These are phyloP conservation scores for Russula griseocarnosa DNA, from an alignment of 768 basidiomycete species.

Conservation along the genomic window DNA sequence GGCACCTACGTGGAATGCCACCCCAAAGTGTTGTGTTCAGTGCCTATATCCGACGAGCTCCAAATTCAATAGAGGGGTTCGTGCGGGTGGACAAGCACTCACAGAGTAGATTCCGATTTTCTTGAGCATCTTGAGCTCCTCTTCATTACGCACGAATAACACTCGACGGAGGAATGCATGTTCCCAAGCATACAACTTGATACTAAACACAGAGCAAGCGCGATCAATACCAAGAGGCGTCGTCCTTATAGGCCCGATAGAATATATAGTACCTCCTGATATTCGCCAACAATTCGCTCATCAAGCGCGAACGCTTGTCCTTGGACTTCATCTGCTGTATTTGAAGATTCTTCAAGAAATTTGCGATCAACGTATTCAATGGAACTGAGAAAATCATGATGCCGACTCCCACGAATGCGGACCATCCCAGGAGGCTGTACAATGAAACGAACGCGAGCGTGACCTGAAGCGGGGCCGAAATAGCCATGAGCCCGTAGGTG, in stretches of 20 bases:
- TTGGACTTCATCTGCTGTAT: constrained; percentile 91
- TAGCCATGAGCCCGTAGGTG: constrained; percentile 75
- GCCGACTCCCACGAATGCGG: constrained; percentile 83
- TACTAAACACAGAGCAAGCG: constrained; percentile 41
- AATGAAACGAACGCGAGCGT: constrained; percentile 84
- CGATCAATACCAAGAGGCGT: background rate
- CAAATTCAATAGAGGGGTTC: background rate
- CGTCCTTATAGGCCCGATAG: no score
- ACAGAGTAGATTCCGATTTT: constrained; percentile 78
- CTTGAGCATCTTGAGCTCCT: constrained; percentile 75
- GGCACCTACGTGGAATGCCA: constrained; percentile 52
- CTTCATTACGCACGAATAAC: constrained; percentile 72
- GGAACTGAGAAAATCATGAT: constrained; percentile 85
- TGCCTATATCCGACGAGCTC: constrained; percentile 38
- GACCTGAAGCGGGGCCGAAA: constrained; percentile 88
- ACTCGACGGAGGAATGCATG: constrained; percentile 80
- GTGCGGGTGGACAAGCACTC: constrained; percentile 29
- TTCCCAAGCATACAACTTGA: constrained; percentile 95
- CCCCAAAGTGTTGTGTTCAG: constrained; percentile 61
- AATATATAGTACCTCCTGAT: constrained; percentile 61
- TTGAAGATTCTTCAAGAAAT: constrained; percentile 69
- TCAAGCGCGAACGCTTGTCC: constrained; percentile 75
- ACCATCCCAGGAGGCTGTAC: constrained; percentile 87
- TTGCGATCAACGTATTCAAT: constrained; percentile 67
- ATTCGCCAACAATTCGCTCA: constrained; percentile 91